Evolutionary conservation across 1,284 basidiomycete genomes (phyloP), one percentile per base, ranked within the genome.

Genomic region (Mycosarcoma maydis): DNA sequence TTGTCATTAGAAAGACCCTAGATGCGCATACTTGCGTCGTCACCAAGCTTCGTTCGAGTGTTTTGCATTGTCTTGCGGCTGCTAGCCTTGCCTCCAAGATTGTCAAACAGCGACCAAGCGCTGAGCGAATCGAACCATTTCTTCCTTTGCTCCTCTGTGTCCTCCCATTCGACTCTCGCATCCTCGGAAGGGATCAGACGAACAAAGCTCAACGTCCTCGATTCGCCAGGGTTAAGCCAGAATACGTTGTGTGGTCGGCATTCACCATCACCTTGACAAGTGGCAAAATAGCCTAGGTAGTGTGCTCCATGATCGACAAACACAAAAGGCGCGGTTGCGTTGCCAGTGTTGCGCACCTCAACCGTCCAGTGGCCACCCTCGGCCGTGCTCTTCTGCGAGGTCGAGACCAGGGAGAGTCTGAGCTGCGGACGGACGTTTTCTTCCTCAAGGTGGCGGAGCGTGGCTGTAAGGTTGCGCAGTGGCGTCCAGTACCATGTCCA

Each of bases 291-390:
- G 2, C 87, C 87, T 3, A 87, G 78, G 0, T 85, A 87, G 14
- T 85, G 85, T 0, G 82, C 79, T 0, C 86, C 86, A 75, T 88
- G 87, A 52, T 88, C 86, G 4, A 88, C 75, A 86, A 86, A 88
- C 3, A 87, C 85, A n/a, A 24, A 74, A 1, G 69, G 56, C 1
- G 72, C 72, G 14, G 37, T 37, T 1, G 44, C 49, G 17, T 27
- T 17, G 16, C 61, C 61, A 2, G 32, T 41, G 38, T 64, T 64
- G 38, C 40, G 34, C 4, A 64, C 14, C 2, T 36, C 5, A 1
- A 57, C 47, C 10, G 17, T 8, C 42, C 42, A 53, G 16, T n/a
- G n/a, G n/a, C n/a, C n/a, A n/a, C n/a, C n/a, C n/a, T n/a, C n/a
- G n/a, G n/a, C n/a, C n/a, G n/a, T n/a, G n/a, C n/a, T n/a, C n/a